A percentile compares a stretch with the other conserved stretches of the same genome.
These are phyloP conservation scores for Elaeis oleifera DNA, from an alignment of 202 grass and related monocot genomes.

Conservation along the genomic window DNA sequence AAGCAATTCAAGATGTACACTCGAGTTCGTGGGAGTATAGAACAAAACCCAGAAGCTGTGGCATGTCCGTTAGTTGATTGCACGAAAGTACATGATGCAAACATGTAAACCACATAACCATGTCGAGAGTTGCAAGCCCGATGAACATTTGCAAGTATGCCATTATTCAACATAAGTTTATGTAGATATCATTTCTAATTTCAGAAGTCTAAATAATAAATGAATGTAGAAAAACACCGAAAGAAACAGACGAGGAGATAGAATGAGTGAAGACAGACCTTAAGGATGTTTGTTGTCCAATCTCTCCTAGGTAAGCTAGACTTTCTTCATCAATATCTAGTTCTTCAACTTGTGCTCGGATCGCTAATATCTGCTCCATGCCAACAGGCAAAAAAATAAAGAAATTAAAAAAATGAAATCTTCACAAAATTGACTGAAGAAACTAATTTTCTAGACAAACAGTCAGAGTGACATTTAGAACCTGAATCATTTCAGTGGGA, in stretches of 20 bases:
- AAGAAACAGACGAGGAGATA: constrained; percentile 11
- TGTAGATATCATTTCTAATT: too few species aligned
- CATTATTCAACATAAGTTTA: too few species aligned
- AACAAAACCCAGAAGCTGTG: too few species aligned
- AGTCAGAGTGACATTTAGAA: constrained; percentile 26
- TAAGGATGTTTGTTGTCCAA: constrained; percentile 79
- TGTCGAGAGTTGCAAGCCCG: too few species aligned
- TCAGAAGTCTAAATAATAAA: too few species aligned
- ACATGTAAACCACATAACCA: too few species aligned
- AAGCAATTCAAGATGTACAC: too few species aligned
- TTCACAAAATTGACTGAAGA: background rate
- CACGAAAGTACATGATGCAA: too few species aligned
- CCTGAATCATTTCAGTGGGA: constrained; percentile 94
- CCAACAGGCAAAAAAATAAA: background rate
- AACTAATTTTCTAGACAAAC: background rate
- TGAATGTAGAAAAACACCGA: background rate
- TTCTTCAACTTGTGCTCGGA: constrained; percentile 94
- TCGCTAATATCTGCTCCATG: constrained; percentile 63
- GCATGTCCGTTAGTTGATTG: too few species aligned
- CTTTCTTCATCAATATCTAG: constrained; percentile 92
- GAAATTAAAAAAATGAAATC: constrained; percentile 22
- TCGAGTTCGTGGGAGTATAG: too few species aligned
- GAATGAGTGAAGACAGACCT: constrained; percentile 35
- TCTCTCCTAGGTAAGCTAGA: constrained; percentile 86
- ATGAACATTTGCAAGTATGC: too few species aligned